phyloP scores from a whole-genome alignment of 345 rosid genomes.

The Populus ilicifolia region DNA sequence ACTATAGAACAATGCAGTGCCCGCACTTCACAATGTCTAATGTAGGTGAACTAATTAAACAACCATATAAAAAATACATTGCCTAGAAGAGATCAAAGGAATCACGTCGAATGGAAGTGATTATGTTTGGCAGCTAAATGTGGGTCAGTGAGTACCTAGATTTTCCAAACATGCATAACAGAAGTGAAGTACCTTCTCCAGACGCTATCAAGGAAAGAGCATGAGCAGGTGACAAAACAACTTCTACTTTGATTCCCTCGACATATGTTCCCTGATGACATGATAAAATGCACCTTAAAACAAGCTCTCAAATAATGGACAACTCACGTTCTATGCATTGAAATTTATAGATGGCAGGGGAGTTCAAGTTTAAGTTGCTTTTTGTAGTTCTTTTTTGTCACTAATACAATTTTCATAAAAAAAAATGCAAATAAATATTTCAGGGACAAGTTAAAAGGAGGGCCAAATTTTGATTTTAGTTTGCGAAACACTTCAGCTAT shows the following conservation, averaged over 20 bases:
- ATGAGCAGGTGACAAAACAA: constrained; percentile 94
- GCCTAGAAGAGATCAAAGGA: not conserved
- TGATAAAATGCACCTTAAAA: constrained; percentile 19
- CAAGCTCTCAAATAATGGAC: not conserved
- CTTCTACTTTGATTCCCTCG: constrained; percentile 93
- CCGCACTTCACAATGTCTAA: no score
- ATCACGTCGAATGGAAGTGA: not conserved
- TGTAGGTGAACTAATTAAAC: not conserved
- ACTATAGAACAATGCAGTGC: not conserved
- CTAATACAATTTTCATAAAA: no score
- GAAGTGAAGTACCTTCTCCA: constrained; percentile 68
- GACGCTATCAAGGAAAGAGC: constrained; percentile 93
- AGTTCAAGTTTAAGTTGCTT: constrained; percentile 1
- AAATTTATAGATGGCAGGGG: constrained; percentile 12
- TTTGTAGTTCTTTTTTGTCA: no score
- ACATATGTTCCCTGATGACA: constrained; percentile 71
- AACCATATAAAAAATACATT: not conserved
- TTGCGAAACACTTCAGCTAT: no score
- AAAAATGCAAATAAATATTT: no score
- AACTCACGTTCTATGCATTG: constrained; percentile 7
- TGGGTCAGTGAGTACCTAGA: not conserved
- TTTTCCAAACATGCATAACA: no score
- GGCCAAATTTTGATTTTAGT: no score
- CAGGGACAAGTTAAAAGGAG: no score
- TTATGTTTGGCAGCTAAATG: not conserved